Base-by-base conservation (phyloP, 2,329 filamentous ascomycete species). In the Onygena corvina region DNA sequence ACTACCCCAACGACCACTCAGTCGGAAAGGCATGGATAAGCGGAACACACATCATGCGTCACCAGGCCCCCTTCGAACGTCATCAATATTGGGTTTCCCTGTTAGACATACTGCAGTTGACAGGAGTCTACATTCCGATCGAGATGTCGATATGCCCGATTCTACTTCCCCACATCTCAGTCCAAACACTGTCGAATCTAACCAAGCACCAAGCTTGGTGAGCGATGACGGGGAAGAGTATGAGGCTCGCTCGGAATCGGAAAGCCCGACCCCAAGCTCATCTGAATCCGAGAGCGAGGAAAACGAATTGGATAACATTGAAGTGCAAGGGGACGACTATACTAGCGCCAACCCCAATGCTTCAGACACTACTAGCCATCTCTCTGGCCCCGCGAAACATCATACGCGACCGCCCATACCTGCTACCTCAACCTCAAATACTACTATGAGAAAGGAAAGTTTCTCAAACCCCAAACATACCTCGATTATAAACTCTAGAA, bases 161-260 rank as follows among this genome's bases (percentile, higher is more conserved):
- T 59, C 62, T 30, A 60, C 59, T 12, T 53, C 61, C 27, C 71
- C 73, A 42, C 79, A 84, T 48, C 65, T 85, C 50, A 86, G 81
- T 58, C 83, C 83, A 3, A 79, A 80, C 58, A 83, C 81, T 0
- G 67, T 81, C 38, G 73, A 81, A 46, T 84, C 82, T 63, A 86
- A 86, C 64, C 84, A 85, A 56, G 83, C 84, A 6, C 84, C 84
- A 18, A 87, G 83, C 58, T 73, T 89, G 45, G 83, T 88, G 60
- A 86, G 83, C 65, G 84, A 89, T 64, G 83, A 87, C 60, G 60
- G 59, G 27, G 82, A 83, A 57, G 84, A 87, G 61, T 86, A 84
- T 59, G 83, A 84, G 56, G 81, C 61, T 11, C 66, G 83, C 49
- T 85, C 81, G 1, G 79, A 83, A 40, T 83, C 78, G 0, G 71